These are phyloP conservation scores for Wallacemonas sp. DNA, from an alignment of 208 protist species.

Conservation along the genomic window DNA sequence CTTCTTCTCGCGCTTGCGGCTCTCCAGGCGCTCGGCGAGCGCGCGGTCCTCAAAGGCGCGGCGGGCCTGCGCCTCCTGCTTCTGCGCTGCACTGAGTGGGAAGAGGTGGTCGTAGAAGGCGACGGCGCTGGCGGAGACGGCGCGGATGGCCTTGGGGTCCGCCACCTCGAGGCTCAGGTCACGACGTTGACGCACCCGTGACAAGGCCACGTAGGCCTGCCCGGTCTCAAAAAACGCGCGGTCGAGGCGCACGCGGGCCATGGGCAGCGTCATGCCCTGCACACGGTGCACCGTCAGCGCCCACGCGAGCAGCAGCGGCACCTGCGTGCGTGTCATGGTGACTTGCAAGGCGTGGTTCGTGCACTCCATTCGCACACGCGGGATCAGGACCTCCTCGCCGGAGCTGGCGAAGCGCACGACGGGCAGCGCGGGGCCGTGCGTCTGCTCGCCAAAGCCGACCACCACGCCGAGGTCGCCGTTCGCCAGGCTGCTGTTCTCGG, in stretches of 20 bases:
- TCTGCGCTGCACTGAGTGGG: neutral
- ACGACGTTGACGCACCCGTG: slow-evolving; percentile 41
- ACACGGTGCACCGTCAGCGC: slow-evolving; percentile 95
- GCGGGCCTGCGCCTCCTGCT: neutral
- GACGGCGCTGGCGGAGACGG: slow-evolving; percentile 17
- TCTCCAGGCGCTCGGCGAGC: slow-evolving; percentile 18
- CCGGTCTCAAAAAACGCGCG: slow-evolving; percentile 58
- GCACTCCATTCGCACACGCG: slow-evolving; percentile 45
- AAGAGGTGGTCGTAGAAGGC: slow-evolving; percentile 29
- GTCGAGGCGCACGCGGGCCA: slow-evolving; percentile 60
- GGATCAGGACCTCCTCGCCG: slow-evolving; percentile 49
- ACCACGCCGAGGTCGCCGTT: slow-evolving; percentile 43
- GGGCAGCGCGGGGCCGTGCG: slow-evolving; percentile 42
- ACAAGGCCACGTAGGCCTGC: slow-evolving; percentile 83
- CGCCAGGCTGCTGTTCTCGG: slow-evolving; percentile 34
- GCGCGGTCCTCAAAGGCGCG: slow-evolving; percentile 14
- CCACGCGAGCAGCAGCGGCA: slow-evolving; percentile 94
- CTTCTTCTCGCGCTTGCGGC: slow-evolving; percentile 6
- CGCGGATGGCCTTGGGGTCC: slow-evolving; percentile 22
- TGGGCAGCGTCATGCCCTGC: slow-evolving; percentile 91
- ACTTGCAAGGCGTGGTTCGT: slow-evolving; percentile 29
- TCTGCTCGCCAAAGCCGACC: slow-evolving; percentile 24
- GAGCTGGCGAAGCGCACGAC: slow-evolving; percentile 54
- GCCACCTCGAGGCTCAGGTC: slow-evolving; percentile 39
- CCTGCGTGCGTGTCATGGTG: slow-evolving; percentile 50